These are phyloP conservation scores for Peniophora sp. DNA, from an alignment of 1,284 basidiomycete species.

Conservation along the genomic window DNA sequence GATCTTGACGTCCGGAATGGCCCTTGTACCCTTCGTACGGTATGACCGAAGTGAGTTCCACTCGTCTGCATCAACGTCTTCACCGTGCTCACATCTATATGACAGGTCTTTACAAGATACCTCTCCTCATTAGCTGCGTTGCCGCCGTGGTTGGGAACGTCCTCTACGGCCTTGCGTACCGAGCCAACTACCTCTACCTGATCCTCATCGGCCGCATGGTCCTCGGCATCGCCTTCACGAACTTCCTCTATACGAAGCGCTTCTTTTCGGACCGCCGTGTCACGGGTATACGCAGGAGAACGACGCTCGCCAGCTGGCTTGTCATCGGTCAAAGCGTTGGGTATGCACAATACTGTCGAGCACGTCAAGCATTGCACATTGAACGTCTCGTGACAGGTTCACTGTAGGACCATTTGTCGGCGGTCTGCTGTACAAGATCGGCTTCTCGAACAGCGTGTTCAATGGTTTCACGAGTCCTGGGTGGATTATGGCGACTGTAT, in stretches of 20 bases:
- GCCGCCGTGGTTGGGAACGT: conserved; percentile 34
- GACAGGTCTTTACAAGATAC: conserved; percentile 42
- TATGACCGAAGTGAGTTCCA: conserved; percentile 43
- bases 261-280: conserved; percentile 61
- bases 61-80: background rate
- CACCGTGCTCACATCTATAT: background rate
- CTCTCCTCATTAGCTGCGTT: conserved; percentile 35
- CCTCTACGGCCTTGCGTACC: conserved; percentile 38
- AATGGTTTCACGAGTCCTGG: conserved; percentile 62
- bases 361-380: no score
- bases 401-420: conserved; percentile 60
- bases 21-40: conserved; percentile 48
- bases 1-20: conserved; percentile 48
- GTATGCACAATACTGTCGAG: no score
- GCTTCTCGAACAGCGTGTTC: conserved; percentile 41
- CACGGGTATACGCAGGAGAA: conserved; percentile 56
- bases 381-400: no score
- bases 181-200: conserved; percentile 36
- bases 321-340: conserved; percentile 59
- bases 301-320: conserved; percentile 55
- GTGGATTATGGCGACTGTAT: conserved; percentile 55
- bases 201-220: conserved; percentile 42
- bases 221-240: conserved; percentile 38
- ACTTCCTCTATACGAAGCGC: conserved; percentile 46
- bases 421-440: conserved; percentile 52